Conservation (phyloP, 768 basidiomycete species). For the Cyclocybe cylindracea region DNA sequence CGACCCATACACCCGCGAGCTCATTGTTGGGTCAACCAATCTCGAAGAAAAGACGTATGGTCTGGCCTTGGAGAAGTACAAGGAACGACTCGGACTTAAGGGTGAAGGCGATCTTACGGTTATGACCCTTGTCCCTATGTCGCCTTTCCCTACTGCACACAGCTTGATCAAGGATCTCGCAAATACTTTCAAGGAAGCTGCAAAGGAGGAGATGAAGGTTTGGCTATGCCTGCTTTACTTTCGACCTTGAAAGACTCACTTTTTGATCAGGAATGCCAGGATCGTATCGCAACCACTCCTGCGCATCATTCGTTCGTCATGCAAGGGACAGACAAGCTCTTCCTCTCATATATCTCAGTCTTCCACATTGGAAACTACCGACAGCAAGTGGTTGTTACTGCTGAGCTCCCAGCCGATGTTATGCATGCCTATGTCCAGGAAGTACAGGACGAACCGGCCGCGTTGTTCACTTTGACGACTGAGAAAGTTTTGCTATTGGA, state of each 20-base stretch:
- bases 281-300: constrained; percentile 32
- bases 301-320: constrained; percentile 36
- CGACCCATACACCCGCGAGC: constrained; percentile 17
- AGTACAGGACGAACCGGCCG: no score
- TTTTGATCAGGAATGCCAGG: constrained; percentile 17
- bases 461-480: no score
- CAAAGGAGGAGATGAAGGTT: constrained; percentile 36
- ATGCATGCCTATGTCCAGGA: neutral
- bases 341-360: constrained; percentile 33
- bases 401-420: constrained; percentile 20
- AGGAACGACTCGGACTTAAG: constrained; percentile 34
- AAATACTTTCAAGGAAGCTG: constrained; percentile 29
- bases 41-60: constrained; percentile 35
- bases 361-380: constrained; percentile 38
- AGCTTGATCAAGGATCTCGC: constrained; percentile 31
- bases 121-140: constrained; percentile 40
- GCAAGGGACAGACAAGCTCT: constrained; percentile 33
- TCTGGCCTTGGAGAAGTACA: constrained; percentile 32
- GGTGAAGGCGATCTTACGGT: constrained; percentile 32
- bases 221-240: neutral
- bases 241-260: neutral
- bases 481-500: no score
- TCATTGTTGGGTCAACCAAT: constrained; percentile 31
- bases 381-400: constrained; percentile 37
- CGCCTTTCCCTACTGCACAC: constrained; percentile 35